Conservation (phyloP, 768 basidiomycete genomes). For the Boletus speciosus region DNA sequence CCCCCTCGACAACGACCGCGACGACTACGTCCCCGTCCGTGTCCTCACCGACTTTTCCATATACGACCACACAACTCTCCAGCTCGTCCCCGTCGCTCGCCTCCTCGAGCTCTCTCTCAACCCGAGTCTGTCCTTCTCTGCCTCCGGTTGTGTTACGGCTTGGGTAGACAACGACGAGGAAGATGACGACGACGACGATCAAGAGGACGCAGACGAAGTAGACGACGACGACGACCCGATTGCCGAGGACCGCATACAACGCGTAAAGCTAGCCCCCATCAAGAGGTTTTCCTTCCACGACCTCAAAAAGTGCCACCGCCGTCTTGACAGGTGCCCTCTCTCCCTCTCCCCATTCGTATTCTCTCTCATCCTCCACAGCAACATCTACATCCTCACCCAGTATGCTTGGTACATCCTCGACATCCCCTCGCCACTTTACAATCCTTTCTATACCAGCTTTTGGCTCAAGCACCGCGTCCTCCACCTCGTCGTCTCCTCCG, state of each 20-base stretch:
- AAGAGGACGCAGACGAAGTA: constrained; percentile 18
- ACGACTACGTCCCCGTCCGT: constrained; percentile 52
- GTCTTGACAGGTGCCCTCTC: constrained; percentile 42
- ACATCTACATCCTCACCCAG: constrained; percentile 59
- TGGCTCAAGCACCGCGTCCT: constrained; percentile 50
- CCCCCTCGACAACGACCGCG: constrained; percentile 22
- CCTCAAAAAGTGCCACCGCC: constrained; percentile 17
- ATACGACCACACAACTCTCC: constrained; percentile 38
- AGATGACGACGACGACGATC: constrained; percentile 18
- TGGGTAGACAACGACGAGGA: constrained; percentile 35
- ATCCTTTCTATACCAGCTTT: constrained; percentile 42
- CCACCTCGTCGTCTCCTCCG: constrained; percentile 43
- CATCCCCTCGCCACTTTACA: constrained; percentile 44
- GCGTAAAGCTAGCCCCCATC: constrained; percentile 42
- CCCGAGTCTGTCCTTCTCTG: constrained; percentile 29
- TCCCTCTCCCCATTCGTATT: background rate
- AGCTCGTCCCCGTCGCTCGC: constrained; percentile 39
- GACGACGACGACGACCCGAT: background rate
- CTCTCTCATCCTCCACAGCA: constrained; percentile 37
- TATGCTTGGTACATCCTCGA: constrained; percentile 71
- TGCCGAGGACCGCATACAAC: constrained; percentile 19
- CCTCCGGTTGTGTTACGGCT: constrained; percentile 37
- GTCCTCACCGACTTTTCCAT: constrained; percentile 51
- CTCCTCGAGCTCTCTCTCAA: constrained; percentile 34
- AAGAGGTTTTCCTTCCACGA: constrained; percentile 48